Conservation (phyloP, 2,329 filamentous ascomycete genomes). For the Juglanconis sp. region DNA sequence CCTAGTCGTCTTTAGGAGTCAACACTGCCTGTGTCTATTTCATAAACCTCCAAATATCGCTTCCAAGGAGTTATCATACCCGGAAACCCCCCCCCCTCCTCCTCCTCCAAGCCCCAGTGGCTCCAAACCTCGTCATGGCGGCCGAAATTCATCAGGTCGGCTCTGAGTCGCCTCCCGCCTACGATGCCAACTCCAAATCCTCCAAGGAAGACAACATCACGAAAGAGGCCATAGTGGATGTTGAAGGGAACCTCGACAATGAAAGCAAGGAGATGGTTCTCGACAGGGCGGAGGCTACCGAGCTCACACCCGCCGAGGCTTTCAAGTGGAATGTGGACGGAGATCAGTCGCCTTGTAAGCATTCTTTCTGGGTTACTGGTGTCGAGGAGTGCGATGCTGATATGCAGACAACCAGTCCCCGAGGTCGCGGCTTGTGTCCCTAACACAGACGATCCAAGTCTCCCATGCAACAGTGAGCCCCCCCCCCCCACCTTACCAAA, state of each 20-base stretch:
- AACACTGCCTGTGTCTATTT: too few relatives aligned
- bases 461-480: constrained; percentile 29
- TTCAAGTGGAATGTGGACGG: constrained; percentile 35
- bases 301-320: constrained; percentile 32
- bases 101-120: not conserved
- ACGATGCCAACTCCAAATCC: not conserved
- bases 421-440: constrained; percentile 34
- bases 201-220: constrained; percentile 11
- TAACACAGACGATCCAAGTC: constrained; percentile 31
- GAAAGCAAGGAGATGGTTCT: constrained; percentile 14
- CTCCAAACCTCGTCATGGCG: constrained; percentile 5
- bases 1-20: too few relatives aligned
- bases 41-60: too few relatives aligned
- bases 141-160: constrained; percentile 13
- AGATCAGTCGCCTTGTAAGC: constrained; percentile 34
- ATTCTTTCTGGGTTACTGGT: not conserved
- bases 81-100: too few relatives aligned
- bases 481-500: not conserved
- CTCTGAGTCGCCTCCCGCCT: not conserved
- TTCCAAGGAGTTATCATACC: too few relatives aligned
- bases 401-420: constrained; percentile 24
- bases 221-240: constrained; percentile 5
- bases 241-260: constrained; percentile 12
- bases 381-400: not conserved
- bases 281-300: constrained; percentile 26